Evolutionary conservation across 2,329 filamentous ascomycete species (phyloP), one percentile per base, ranked within the genome.

Genomic region (Elsinoe ampelina): DNA sequence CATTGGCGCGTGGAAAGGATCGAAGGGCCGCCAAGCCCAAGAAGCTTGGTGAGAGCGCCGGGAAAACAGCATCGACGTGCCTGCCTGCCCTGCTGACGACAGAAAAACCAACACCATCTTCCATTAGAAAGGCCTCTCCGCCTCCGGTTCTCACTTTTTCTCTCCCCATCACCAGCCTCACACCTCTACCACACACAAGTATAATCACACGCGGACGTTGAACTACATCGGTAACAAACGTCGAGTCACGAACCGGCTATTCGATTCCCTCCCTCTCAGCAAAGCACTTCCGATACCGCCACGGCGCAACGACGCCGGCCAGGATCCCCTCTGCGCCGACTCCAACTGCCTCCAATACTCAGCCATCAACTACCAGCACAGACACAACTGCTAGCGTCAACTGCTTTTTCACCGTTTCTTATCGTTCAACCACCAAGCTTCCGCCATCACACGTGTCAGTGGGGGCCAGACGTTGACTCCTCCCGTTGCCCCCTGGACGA

Each of bases 401-500:
- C 39, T n/a, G 52, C 52, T 30, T 54, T 11, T 26, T 8, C 26
- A 30, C 7, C 26, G 26, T 30, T 30, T 7, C 5, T 7, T 17
- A 39, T n/a, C 36, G 50, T 55, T 22, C 6, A 1, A 17, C 13
- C 36, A 22, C 30, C 52, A 56, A 56, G 54, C 54, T 48, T 48
- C 13, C 36, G 26, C 34, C 54, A 39, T 36, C 32, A 47, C 54
- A 56, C 54, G 54, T 56, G 54, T 56, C 34, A 26, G 36, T 30
- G 54, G 54, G 26, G 30, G 43, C 54, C 39, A 35, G 41, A 48
- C 54, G 54, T 56, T 56, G 54, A 19, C 36, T 35, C 42, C 13
- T 39, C 54, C 32, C 54, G 38, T 38, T 47, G 32, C 39, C 54
- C 52, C 54, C 54, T 56, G 54, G 54, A 39, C 30, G 19, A 41